phyloP scores from a whole-genome alignment of 106 monocot species.

The Alisma plantagoaquatica region DNA sequence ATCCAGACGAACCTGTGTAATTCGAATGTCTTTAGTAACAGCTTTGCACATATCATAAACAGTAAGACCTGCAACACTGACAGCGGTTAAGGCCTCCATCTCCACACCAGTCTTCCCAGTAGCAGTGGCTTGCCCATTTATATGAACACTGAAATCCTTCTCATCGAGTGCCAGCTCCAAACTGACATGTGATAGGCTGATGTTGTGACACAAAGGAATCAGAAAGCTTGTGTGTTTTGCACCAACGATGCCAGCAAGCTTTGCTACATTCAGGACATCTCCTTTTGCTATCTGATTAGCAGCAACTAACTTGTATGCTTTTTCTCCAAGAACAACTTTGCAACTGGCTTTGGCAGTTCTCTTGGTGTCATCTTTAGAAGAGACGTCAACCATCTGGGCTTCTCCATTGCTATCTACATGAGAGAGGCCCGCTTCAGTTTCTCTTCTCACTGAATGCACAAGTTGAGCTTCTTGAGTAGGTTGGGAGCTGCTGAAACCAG shows the following conservation, averaged over 20 bases:
- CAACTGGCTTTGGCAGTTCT: constrained; percentile 68
- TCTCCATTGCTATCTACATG: constrained; percentile 52
- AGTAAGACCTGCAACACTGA: constrained; percentile 73
- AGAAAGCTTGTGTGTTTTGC: constrained; percentile 79
- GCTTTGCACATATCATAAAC: constrained; percentile 99
- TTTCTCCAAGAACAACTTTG: constrained; percentile 66
- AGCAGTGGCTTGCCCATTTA: constrained; percentile 59
- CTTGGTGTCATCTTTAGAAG: constrained; percentile 54
- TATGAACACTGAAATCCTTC: constrained; percentile 66
- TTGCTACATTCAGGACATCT: constrained; percentile 80
- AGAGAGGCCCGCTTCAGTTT: constrained; percentile 20
- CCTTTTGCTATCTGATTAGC: constrained; percentile 86
- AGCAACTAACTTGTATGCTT: constrained; percentile 62
- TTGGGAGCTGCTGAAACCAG: constrained; percentile 14
- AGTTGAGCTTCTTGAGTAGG: constrained; percentile 5
- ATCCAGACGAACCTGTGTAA: constrained; percentile 53
- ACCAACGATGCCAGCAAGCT: constrained; percentile 79
- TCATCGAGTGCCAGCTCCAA: constrained; percentile 57
- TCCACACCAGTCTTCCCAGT: constrained; percentile 83
- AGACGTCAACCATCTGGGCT: constrained; percentile 81
- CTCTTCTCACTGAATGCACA: constrained; percentile 1
- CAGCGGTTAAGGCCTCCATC: constrained; percentile 98
- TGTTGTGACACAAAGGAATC: constrained; percentile 87
- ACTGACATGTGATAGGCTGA: constrained; percentile 41
- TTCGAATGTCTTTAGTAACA: constrained; percentile 64